phyloP scores from a whole-genome alignment of 768 basidiomycete genomes.

The Paxillus rubicundulus region DNA sequence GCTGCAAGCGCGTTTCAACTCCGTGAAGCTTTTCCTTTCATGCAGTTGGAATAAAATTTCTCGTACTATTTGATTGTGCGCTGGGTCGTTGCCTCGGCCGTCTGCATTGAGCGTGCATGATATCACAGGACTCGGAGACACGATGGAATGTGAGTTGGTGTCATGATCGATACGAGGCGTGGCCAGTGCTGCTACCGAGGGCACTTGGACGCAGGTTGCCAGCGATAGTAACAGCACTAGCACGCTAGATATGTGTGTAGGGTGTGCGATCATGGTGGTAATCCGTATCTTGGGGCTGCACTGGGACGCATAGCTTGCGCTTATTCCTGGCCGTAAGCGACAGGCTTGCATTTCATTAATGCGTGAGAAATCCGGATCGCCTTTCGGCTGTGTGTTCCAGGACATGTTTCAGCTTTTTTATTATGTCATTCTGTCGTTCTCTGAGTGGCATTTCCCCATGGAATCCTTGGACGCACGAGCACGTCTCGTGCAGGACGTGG shows the following conservation, averaged over 20 bases:
- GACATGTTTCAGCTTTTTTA: too few species aligned
- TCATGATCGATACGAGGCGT: neutral
- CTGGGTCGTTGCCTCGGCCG: neutral
- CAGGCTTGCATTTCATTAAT: too few species aligned
- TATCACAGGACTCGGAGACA: neutral
- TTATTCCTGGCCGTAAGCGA: too few species aligned
- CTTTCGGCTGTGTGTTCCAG: too few species aligned
- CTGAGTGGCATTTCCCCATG: too few species aligned
- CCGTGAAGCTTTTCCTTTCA: neutral
- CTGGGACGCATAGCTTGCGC: too few species aligned
- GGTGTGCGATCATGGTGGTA: neutral
- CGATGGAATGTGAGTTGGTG: neutral
- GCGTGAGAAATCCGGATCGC: too few species aligned
- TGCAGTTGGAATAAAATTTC: neutral
- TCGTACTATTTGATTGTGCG: neutral
- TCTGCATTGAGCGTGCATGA: neutral
- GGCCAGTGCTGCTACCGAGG: neutral
- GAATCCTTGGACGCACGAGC: too few species aligned
- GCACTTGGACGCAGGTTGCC: neutral
- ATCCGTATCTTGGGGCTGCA: too few species aligned
- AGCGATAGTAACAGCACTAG: neutral
- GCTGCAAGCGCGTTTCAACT: neutral
- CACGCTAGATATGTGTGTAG: neutral
- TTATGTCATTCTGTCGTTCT: too few species aligned
- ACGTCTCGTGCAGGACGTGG: too few species aligned